These are phyloP conservation scores for Candida neerlandica DNA, from an alignment of 1,139 yeast genomes.

Conservation along the genomic window DNA sequence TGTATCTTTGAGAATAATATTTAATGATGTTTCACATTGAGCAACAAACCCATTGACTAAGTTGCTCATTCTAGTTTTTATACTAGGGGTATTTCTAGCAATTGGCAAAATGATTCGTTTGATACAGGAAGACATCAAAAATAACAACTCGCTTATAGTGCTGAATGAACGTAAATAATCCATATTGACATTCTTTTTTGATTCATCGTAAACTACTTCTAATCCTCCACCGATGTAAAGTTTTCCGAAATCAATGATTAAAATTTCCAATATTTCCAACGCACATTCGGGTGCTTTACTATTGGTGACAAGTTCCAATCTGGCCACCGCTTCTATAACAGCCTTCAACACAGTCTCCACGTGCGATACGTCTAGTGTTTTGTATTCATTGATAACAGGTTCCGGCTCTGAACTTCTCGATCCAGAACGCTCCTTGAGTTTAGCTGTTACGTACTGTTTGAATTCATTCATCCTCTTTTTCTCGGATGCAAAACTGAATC, in stretches of 20 bases:
- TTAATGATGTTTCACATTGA: constrained; percentile 69
- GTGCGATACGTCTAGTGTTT: constrained; percentile 41
- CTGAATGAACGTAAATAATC: constrained; percentile 54
- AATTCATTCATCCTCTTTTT: constrained; percentile 44
- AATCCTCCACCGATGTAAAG: constrained; percentile 75
- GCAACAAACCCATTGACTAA: constrained; percentile 68
- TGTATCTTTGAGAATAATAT: constrained; percentile 63
- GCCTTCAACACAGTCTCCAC: constrained; percentile 71
- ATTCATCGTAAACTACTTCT: constrained; percentile 63
- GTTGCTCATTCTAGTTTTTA: constrained; percentile 64
- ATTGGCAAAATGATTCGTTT: constrained; percentile 75
- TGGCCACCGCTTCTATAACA: constrained; percentile 76
- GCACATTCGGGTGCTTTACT: constrained; percentile 64
- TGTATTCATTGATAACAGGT: constrained; percentile 28
- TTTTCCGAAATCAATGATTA: constrained; percentile 71
- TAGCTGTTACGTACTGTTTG: constrained; percentile 38
- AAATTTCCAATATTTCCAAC: constrained; percentile 64
- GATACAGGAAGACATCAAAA: constrained; percentile 68
- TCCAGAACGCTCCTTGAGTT: constrained; percentile 25
- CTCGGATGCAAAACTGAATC: constrained; percentile 40
- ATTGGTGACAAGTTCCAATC: constrained; percentile 71
- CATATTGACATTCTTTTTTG: constrained; percentile 22
- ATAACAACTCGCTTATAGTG: constrained; percentile 63
- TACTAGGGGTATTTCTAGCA: constrained; percentile 60
- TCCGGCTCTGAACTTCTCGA: constrained; percentile 21